Conservation (phyloP, 1,139 yeast species). For the Diutina rugosa region DNA sequence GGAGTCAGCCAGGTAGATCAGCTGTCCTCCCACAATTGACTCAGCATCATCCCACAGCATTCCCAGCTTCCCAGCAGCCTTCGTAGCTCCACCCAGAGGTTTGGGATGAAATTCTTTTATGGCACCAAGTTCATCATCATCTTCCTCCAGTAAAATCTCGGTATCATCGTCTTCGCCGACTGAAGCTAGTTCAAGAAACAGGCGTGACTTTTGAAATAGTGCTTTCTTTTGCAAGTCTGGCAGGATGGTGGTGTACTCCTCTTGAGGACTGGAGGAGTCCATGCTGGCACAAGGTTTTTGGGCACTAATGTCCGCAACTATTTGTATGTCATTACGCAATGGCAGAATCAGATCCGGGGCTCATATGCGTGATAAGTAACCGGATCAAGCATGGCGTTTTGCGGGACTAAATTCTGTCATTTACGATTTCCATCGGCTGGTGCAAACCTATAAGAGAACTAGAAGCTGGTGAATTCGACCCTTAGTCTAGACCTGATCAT, state of each 20-base stretch:
- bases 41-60: constrained; percentile 1
- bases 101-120: not conserved
- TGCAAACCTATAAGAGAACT: too few relatives aligned
- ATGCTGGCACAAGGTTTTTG: not conserved
- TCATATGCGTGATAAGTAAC: not conserved
- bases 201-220: not conserved
- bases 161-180: not conserved
- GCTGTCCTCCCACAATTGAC: not conserved
- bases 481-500: too few relatives aligned
- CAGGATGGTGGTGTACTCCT: not conserved
- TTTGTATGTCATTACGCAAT: not conserved
- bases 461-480: too few relatives aligned
- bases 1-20: not conserved
- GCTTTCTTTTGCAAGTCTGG: not conserved
- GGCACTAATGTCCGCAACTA: not conserved
- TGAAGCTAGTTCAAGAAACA: not conserved
- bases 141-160: not conserved
- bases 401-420: not conserved
- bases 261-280: not conserved
- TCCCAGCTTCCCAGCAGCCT: not conserved
- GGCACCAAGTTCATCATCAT: not conserved
- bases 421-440: not conserved
- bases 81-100: not conserved
- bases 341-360: not conserved
- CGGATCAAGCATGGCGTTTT: not conserved